Percentiles rank a stretch among this genome's conserved stretches.
These are phyloP conservation scores for Globisporangium mamillatum DNA, from an alignment of 352 stramenopile genomes.

Conservation along the genomic window DNA sequence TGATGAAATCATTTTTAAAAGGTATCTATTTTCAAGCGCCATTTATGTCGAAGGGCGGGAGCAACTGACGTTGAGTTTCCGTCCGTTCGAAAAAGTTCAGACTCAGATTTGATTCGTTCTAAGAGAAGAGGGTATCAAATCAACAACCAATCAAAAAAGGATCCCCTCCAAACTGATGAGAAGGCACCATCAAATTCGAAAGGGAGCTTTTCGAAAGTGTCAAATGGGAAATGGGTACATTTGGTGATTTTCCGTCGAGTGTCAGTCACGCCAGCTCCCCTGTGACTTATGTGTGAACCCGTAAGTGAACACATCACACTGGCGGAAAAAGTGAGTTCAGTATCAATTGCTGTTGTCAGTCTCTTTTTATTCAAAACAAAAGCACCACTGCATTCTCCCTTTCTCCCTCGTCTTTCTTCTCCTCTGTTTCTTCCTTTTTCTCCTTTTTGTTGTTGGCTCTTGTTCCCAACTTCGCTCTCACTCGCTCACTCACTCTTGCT, in stretches of 20 bases:
- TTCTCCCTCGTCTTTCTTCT: background rate
- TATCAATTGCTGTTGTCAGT: background rate
- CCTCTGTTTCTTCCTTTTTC: background rate
- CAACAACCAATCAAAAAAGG: background rate
- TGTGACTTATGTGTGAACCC: too few relatives aligned
- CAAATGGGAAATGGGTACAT: background rate
- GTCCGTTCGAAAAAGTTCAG: conserved; percentile 1
- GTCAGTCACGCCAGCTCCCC: too few relatives aligned
- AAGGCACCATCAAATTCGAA: background rate
- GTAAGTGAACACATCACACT: background rate
- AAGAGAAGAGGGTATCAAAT: background rate
- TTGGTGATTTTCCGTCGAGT: too few relatives aligned
- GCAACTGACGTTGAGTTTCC: background rate
- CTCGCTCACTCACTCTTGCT: background rate
- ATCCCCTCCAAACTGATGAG: background rate
- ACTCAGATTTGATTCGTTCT: conserved; percentile 2
- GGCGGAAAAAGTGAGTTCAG: background rate
- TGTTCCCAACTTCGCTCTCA: background rate
- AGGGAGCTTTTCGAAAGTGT: background rate
- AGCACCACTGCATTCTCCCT: background rate
- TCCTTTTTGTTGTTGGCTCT: background rate
- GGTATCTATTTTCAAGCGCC: background rate
- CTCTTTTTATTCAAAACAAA: conserved; percentile 12
- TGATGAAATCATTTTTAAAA: background rate
- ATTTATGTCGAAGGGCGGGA: background rate